These are phyloP conservation scores for Cladophialophora carrionii DNA, from an alignment of 2,329 filamentous ascomycete genomes.

Conservation along the genomic window DNA sequence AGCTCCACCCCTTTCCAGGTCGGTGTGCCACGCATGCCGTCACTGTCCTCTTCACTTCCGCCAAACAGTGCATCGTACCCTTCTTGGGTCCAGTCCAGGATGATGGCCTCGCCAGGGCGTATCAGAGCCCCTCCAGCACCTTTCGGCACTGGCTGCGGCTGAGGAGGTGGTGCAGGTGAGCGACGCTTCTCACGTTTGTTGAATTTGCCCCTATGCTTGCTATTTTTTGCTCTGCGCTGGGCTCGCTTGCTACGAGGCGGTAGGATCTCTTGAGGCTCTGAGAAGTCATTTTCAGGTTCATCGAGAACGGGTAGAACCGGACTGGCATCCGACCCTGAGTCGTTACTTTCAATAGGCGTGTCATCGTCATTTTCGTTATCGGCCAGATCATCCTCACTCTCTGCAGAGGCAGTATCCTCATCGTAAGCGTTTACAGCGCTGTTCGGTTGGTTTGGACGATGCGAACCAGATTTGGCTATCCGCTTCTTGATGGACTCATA, in stretches of 20 bases:
- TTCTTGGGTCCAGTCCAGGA: slow-evolving; percentile 80
- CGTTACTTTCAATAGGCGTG: slow-evolving; percentile 30
- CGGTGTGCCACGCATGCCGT: slow-evolving; percentile 61
- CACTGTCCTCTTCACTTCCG: slow-evolving; percentile 46
- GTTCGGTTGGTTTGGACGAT: slow-evolving; percentile 39
- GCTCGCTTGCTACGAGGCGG: slow-evolving; percentile 32
- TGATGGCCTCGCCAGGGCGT: slow-evolving; percentile 77
- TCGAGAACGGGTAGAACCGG: slow-evolving; percentile 36
- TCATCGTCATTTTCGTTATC: slow-evolving; percentile 35
- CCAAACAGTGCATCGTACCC: slow-evolving; percentile 72
- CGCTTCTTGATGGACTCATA: slow-evolving; percentile 31
- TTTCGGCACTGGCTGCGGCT: slow-evolving; percentile 28
- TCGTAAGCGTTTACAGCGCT: slow-evolving; percentile 34
- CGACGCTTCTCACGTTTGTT: slow-evolving; percentile 30
- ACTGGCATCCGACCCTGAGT: slow-evolving; percentile 32
- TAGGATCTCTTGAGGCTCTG: slow-evolving; percentile 34
- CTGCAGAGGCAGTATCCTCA: slow-evolving; percentile 39
- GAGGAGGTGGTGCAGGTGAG: slow-evolving; percentile 27
- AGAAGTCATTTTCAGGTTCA: slow-evolving; percentile 40
- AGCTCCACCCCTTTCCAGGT: slow-evolving; percentile 60
- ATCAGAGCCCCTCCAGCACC: slow-evolving; percentile 60
- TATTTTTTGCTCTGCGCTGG: slow-evolving; percentile 40
- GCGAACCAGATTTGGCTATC: slow-evolving; percentile 31
- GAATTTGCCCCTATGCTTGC: slow-evolving; percentile 46
- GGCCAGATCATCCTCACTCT: slow-evolving; percentile 43